Base-by-base conservation (phyloP, 2,329 filamentous ascomycete genomes). In the Exophiala xenobiotica region DNA sequence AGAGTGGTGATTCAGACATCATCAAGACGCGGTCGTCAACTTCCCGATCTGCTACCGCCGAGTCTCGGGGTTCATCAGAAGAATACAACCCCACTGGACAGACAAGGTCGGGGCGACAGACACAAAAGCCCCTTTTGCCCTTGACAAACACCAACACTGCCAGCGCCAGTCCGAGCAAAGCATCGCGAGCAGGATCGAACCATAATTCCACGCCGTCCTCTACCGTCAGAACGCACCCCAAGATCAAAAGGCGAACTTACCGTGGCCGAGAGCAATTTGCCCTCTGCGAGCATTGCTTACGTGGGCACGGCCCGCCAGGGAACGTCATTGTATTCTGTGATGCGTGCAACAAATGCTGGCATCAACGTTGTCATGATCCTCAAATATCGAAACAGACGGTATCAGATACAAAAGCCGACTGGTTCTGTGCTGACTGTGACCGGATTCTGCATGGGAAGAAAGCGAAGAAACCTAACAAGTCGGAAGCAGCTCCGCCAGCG, bases 281-380 rank as follows among this genome's bases (percentile, higher is more conserved):
- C 67, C 68, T 87, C 24, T 93, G 88, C 72, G 85, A 83, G 61
- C 78, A 81, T 57, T 95, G 89, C 69, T 79, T 83, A 46, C 77
- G 88, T 58, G 83, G 86, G 7, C 80, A 86, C 58, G 88, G 86
- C 63, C 85, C 86, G 2, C 67, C 75, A n/a, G 82, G 74, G 60
- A 93, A 93, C 70, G 81, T 85, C 70, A 91, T 95, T 65, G 88
- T 93, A 2, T 90, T 91, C 68, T 95, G 89, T 71, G 87, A 92
- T 68, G 83, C 83, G 12, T 95, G 89, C 72, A 88, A 89, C 65
- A 76, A 78, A 23, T 81, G 84, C 35, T 95, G 89, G 80, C 89
- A 95, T 68, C 87, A 90, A 66, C 81, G 82, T 62, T 95, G 89
- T 64, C 88, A 95, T 67, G 79, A 87, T 52, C 88, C 88, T 1